phyloP scores from a whole-genome alignment of 345 rosid genomes.

The Camelina hispida region DNA sequence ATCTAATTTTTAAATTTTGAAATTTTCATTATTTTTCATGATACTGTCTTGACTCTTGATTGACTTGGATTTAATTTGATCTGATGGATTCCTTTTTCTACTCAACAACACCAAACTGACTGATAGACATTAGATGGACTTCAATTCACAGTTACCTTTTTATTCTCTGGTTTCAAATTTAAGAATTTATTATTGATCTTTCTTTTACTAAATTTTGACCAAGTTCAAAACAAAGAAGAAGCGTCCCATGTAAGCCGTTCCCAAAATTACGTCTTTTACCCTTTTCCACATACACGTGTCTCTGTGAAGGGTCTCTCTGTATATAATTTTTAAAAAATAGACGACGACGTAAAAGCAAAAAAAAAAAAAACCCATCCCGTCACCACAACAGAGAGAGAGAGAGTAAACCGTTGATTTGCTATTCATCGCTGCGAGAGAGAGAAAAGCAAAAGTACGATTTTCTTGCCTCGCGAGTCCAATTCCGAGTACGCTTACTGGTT shows the following conservation, averaged over 20 bases:
- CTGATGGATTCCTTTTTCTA: not conserved
- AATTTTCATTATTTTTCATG: not conserved
- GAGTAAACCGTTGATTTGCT: not conserved
- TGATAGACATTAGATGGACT: not conserved
- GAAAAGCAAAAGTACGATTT: slow-evolving; percentile 15
- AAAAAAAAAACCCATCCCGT: not conserved
- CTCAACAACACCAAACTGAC: not conserved
- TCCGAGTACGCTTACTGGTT: slow-evolving; percentile 55
- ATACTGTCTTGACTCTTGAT: not conserved
- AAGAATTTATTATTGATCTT: not conserved
- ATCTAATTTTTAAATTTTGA: no score
- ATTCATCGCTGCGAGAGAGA: not conserved
- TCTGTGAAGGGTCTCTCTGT: not conserved
- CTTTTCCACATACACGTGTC: not conserved
- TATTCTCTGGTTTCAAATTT: not conserved
- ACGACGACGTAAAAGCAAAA: not conserved
- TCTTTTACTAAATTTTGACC: not conserved
- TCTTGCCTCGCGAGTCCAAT: slow-evolving; percentile 47
- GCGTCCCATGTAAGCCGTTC: not conserved
- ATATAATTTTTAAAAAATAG: not conserved
- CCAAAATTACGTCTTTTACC: not conserved
- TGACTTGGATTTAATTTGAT: not conserved
- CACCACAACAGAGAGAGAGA: not conserved
- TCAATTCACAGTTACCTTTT: not conserved
- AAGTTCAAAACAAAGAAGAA: slow-evolving; percentile 3